A percentile compares a stretch with the other conserved stretches of the same genome.
Conservation (phyloP, 2,329 filamentous ascomycete species). For the Aspergillus persii region DNA sequence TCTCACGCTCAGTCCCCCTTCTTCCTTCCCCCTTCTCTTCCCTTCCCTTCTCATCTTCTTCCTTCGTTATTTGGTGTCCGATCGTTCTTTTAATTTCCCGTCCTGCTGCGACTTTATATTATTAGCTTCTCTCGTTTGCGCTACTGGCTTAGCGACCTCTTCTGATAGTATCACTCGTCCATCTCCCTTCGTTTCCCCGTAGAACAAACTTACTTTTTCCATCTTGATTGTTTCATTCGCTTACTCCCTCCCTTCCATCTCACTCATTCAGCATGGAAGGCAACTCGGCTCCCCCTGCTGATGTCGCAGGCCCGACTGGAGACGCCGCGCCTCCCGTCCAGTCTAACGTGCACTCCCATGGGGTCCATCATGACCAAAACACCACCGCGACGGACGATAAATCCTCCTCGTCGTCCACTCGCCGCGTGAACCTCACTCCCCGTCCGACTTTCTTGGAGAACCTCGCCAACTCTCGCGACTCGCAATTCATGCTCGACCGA, state of each 20-base stretch:
- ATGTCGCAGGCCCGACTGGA: conserved; percentile 10
- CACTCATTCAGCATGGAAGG: conserved; percentile 4
- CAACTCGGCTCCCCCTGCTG: conserved; percentile 9
- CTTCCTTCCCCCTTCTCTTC: neutral
- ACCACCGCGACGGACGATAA: conserved; percentile 20
- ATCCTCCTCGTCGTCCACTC: conserved; percentile 12
- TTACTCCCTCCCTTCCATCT: conserved; percentile 4
- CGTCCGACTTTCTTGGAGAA: conserved; percentile 35
- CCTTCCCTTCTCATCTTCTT: neutral
- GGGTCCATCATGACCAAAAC: conserved; percentile 5
- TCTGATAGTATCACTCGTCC: neutral
- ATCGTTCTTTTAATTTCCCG: neutral
- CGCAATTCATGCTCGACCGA: conserved; percentile 29
- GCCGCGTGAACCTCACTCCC: conserved; percentile 24
- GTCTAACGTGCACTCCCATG: conserved; percentile 14
- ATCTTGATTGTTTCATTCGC: neutral
- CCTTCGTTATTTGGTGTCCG: neutral
- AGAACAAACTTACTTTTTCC: neutral
- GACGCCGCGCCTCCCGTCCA: conserved; percentile 22
- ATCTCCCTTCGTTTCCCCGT: conserved; percentile 7
- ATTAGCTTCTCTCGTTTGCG: neutral
- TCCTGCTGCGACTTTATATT: neutral
- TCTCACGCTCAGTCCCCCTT: neutral
- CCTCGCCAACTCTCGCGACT: conserved; percentile 30
- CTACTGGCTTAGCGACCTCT: neutral